Percentiles rank a stretch among this genome's conserved stretches.
phyloP scores from a whole-genome alignment of 306 rosid species.

The Parietaria judaica region DNA sequence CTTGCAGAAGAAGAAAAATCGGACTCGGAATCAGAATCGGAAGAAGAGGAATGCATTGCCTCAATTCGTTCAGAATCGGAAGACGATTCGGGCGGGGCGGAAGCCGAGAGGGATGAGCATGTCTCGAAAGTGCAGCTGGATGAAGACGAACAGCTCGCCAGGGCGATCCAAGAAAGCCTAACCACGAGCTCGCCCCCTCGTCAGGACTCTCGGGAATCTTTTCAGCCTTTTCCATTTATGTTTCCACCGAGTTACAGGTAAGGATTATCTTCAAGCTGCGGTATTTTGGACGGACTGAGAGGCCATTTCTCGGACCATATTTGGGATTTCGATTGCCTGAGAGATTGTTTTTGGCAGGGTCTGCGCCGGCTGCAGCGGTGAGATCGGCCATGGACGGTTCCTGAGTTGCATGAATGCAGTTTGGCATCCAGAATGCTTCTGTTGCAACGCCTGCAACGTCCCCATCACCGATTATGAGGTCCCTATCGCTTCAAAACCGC shows the following conservation, averaged over 20 bases:
- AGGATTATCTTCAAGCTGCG: not conserved
- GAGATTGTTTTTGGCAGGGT: constrained; percentile 27
- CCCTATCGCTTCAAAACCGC: constrained; percentile 4
- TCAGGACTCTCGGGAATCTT: constrained; percentile 34
- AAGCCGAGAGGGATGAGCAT: constrained; percentile 37
- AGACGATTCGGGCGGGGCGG: constrained; percentile 22
- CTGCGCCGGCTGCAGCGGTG: constrained; percentile 87
- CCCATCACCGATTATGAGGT: constrained; percentile 95
- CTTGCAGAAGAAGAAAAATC: constrained; percentile 37
- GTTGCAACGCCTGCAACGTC: constrained; percentile 64
- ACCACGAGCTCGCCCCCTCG: constrained; percentile 51
- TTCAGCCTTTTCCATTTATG: constrained; percentile 45
- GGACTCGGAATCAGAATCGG: constrained; percentile 34
- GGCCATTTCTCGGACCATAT: no score
- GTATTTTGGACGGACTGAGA: no score
- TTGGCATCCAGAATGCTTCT: constrained; percentile 95
- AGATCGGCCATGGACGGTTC: constrained; percentile 68
- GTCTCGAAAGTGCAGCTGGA: constrained; percentile 20
- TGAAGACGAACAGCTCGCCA: constrained; percentile 91
- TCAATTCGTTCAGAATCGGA: constrained; percentile 4
- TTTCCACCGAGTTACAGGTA: constrained; percentile 70
- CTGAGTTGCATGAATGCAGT: constrained; percentile 66
- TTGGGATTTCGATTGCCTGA: no score
- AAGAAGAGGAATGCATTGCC: constrained; percentile 9
- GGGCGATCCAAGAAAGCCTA: constrained; percentile 87